phyloP scores from a whole-genome alignment of 2,329 filamentous ascomycete genomes.

The Diplocarpon rosae region DNA sequence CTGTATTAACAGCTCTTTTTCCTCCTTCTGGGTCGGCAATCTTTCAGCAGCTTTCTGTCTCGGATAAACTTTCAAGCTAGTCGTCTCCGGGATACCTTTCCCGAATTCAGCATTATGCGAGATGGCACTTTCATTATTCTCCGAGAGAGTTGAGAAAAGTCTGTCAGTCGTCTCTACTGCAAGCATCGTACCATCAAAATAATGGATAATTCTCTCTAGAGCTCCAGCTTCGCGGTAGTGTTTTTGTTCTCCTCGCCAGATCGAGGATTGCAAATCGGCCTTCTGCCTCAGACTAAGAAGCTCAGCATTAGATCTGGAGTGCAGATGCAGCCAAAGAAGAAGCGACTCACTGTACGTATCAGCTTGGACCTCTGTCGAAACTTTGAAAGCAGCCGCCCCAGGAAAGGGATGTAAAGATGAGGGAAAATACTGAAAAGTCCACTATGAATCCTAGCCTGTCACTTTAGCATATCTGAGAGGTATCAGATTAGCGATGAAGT shows the following conservation, averaged over 20 bases:
- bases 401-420: background rate
- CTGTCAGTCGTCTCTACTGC: conserved; percentile 20
- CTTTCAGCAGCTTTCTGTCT: conserved; percentile 35
- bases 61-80: conserved; percentile 43
- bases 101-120: conserved; percentile 39
- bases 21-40: conserved; percentile 28
- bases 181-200: conserved; percentile 31
- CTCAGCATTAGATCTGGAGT: no score
- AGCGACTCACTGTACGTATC: conserved; percentile 20
- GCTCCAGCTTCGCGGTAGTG: conserved; percentile 35
- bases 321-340: no score
- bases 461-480: conserved; percentile 9
- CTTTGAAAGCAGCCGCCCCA: no score
- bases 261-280: conserved; percentile 41
- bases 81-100: conserved; percentile 35
- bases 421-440: conserved; percentile 20
- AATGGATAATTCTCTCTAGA: conserved; percentile 35
- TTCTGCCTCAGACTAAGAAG: conserved; percentile 16
- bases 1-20: conserved; percentile 29
- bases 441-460: conserved; percentile 20
- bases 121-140: conserved; percentile 41
- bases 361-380: conserved; percentile 20
- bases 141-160: conserved; percentile 35
- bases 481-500: background rate
- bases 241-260: conserved; percentile 39